Conservation (phyloP, 176 grass and related monocot species). For the Ensete ventricosum region DNA sequence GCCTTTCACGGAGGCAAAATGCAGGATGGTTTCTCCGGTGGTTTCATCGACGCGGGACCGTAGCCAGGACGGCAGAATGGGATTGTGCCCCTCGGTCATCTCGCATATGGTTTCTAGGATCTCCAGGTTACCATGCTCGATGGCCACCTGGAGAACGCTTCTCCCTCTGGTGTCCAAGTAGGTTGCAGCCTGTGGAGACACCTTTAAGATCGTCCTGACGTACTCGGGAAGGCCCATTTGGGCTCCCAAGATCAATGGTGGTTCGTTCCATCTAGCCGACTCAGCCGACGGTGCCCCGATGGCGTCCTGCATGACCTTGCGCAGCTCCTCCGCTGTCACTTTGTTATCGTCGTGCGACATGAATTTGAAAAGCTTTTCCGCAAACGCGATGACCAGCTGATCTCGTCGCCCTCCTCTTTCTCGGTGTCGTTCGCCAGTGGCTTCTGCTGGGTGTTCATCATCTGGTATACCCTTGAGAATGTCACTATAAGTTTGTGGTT, state of each 20-base stretch:
- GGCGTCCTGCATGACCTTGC: too few relatives aligned
- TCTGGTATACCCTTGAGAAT: too few relatives aligned
- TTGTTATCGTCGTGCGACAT: too few relatives aligned
- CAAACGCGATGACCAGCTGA: too few relatives aligned
- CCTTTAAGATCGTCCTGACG: constrained; percentile 9
- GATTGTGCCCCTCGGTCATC: not conserved
- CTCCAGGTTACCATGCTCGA: constrained; percentile 10
- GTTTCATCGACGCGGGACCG: not conserved
- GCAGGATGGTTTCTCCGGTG: constrained; percentile 19
- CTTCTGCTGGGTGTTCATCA: too few relatives aligned
- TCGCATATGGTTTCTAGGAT: constrained; percentile 5
- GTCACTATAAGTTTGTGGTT: too few relatives aligned
- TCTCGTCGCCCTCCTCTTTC: too few relatives aligned
- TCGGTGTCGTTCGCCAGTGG: too few relatives aligned
- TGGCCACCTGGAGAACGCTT: constrained; percentile 27
- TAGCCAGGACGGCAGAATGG: constrained; percentile 6
- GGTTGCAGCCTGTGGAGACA: constrained; percentile 3
- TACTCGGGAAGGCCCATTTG: constrained; percentile 22
- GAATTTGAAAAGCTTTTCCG: too few relatives aligned
- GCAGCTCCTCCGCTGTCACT: too few relatives aligned
- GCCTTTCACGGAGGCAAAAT: constrained; percentile 12
- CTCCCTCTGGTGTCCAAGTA: constrained; percentile 3
- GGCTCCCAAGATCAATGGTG: constrained; percentile 9
- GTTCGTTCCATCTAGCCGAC: not conserved
- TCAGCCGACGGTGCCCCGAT: too few relatives aligned